A percentile compares a stretch with the other conserved stretches of the same genome.
phyloP scores from a whole-genome alignment of 257 asterid genomes.

The Apocynum venetum region DNA sequence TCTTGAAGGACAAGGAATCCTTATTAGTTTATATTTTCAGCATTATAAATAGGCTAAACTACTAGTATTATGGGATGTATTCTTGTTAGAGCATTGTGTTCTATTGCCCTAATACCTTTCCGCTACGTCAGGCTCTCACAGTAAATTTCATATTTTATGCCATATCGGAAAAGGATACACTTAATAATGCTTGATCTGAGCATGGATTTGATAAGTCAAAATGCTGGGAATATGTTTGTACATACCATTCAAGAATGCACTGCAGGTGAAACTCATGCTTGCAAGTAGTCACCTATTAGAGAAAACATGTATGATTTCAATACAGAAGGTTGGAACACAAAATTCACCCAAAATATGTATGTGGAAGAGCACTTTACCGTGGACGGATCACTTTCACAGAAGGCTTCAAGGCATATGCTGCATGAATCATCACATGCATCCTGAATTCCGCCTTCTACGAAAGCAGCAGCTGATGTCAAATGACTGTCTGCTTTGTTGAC shows the following conservation, averaged over 20 bases:
- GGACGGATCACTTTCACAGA: slow-evolving; percentile 73
- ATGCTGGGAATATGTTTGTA: neutral
- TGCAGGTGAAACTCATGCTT: slow-evolving; percentile 93
- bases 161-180: neutral
- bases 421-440: slow-evolving; percentile 94
- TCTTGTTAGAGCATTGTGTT: too few relatives aligned
- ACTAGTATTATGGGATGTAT: too few relatives aligned
- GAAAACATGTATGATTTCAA: slow-evolving; percentile 13
- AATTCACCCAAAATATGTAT: neutral
- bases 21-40: too few relatives aligned
- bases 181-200: neutral
- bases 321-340: slow-evolving; percentile 9
- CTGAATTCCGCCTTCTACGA: slow-evolving; percentile 94
- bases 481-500: slow-evolving; percentile 46
- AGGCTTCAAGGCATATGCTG: slow-evolving; percentile 93
- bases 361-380: slow-evolving; percentile 38
- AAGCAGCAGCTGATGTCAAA: slow-evolving; percentile 81
- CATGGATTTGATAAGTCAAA: neutral
- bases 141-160: neutral
- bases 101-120: too few relatives aligned
- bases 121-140: neutral
- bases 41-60: too few relatives aligned
- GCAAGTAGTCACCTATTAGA: slow-evolving; percentile 65
- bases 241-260: slow-evolving; percentile 91
- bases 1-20: too few relatives aligned